Conservation (phyloP, 2,329 filamentous ascomycete genomes). For the Hawksworthiomyces lignivorus region DNA sequence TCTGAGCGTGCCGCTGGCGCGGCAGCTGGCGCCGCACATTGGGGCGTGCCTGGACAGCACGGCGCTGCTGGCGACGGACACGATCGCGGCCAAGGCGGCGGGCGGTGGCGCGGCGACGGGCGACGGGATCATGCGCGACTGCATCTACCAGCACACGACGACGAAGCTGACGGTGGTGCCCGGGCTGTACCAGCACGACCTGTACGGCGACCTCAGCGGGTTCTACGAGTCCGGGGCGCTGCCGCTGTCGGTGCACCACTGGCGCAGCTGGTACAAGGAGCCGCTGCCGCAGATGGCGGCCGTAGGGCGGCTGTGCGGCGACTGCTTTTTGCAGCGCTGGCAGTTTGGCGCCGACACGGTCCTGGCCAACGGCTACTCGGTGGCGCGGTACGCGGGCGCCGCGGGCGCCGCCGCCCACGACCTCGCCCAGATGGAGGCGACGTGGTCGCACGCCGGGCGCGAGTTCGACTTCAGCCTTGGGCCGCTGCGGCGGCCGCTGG, state of each 20-base stretch:
- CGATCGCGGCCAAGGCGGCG: too few species aligned
- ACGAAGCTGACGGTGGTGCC: slow-evolving; percentile 48
- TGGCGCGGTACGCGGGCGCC: slow-evolving; percentile 39
- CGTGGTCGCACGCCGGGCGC: slow-evolving; percentile 39
- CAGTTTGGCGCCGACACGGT: slow-evolving; percentile 38
- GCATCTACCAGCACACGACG: slow-evolving; percentile 46
- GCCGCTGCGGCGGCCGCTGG: slow-evolving; percentile 34
- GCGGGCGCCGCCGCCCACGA: slow-evolving; percentile 32
- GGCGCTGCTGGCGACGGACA: too few species aligned
- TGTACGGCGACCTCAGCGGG: slow-evolving; percentile 45
- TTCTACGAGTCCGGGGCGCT: slow-evolving; percentile 51
- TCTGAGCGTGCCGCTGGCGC: slow-evolving; percentile 44
- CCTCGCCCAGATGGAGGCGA: slow-evolving; percentile 42
- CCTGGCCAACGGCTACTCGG: slow-evolving; percentile 53
- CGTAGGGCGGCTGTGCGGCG: slow-evolving; percentile 45
- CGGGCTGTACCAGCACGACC: slow-evolving; percentile 50
- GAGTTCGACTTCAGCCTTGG: slow-evolving; percentile 47
- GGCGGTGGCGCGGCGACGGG: slow-evolving; percentile 26
- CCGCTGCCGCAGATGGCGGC: slow-evolving; percentile 43
- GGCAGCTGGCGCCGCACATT: slow-evolving; percentile 37
- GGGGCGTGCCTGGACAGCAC: slow-evolving; percentile 35
- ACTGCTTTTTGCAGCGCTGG: slow-evolving; percentile 52
- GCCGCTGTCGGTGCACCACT: slow-evolving; percentile 54
- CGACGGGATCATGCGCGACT: slow-evolving; percentile 50
- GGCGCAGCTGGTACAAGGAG: slow-evolving; percentile 52